These are phyloP conservation scores for Wickerhamomyces hampshirensis DNA, from an alignment of 805 yeast species.

Conservation along the genomic window DNA sequence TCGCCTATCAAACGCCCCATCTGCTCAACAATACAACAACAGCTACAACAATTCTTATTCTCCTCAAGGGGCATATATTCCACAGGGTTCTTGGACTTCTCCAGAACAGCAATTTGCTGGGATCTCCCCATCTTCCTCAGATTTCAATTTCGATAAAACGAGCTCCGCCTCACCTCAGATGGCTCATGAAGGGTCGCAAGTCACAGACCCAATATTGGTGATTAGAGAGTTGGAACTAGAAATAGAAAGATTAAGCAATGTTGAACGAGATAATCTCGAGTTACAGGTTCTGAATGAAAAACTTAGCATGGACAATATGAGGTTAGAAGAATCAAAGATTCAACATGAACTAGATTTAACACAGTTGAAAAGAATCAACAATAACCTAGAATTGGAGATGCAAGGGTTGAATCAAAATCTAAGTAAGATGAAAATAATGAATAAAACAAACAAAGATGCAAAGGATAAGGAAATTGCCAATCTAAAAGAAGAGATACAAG, in stretches of 20 bases:
- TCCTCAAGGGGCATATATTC: slow-evolving; percentile 3
- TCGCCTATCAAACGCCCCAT: too few relatives aligned
- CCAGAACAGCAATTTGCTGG: slow-evolving; percentile 6
- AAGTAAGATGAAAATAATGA: slow-evolving; percentile 10
- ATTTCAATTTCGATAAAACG: slow-evolving; percentile 7
- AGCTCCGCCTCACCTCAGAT: too few relatives aligned
- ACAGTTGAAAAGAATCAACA: neutral
- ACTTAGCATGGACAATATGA: slow-evolving; percentile 9
- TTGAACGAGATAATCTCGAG: slow-evolving; percentile 9
- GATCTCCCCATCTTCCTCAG: slow-evolving; percentile 9
- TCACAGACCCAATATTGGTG: neutral
- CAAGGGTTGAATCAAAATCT: slow-evolving; percentile 7
- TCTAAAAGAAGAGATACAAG: slow-evolving; percentile 9
- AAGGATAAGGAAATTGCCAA: slow-evolving; percentile 10
- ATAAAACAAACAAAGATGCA: slow-evolving; percentile 11
- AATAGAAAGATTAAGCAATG: slow-evolving; percentile 7
- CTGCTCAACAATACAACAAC: neutral
- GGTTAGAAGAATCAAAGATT: slow-evolving; percentile 1
- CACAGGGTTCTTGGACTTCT: slow-evolving; percentile 10
- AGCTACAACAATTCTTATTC: slow-evolving; percentile 2
- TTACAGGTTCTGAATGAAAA: slow-evolving; percentile 10
- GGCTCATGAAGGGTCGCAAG: too few relatives aligned
- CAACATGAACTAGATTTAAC: neutral
- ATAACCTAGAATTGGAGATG: slow-evolving; percentile 7
- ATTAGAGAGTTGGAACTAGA: slow-evolving; percentile 4